Evolutionary conservation across 306 rosid species (phyloP), one percentile per base, ranked within the genome.

Genomic region (Quercus wislizeni): DNA sequence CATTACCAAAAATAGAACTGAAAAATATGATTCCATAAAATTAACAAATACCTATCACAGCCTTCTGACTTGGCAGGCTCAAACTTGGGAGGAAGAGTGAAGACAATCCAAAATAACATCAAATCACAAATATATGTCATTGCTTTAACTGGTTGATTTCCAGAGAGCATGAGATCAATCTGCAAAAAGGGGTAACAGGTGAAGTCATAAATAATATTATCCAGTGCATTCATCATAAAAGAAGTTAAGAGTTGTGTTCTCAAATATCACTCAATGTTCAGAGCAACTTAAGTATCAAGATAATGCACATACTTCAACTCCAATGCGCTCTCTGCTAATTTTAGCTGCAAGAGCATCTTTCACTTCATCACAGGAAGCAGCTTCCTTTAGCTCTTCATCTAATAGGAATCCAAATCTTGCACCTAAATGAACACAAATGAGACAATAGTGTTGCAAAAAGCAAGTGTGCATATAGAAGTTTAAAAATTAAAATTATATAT

Each of bases 251-350:
- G 49, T 33, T n/a, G 11, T 79, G 54, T 69, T 62, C 67, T 51
- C 20, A 30, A 35, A 76, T 33, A 62, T 38, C 46, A 86, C 31
- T n/a, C 54, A 59, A 58, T 15, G 25, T 57, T 56, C 57, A 27
- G 35, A 78, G 74, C 61, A 38, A 79, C 21, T 28, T 17, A 71
- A 84, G 75, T n/a, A 69, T 71, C 52, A 64, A 74, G 74, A 78
- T 21, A 69, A 73, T 68, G 55, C 69, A 79, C 78, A 72, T 71
- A 88, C 99, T 87, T 95, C 99, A n/a, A 84, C 77, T 79, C 99
- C 99, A 75, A 95, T 88, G 70, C 97, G 92, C 85, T 95, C 98
- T 74, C 92, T 82, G 90, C 97, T 95, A 84, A 95, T 91, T 92
- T 95, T 95, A 77, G 88, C 88, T 27, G 88, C 89, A 12, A 92